phyloP scores from a whole-genome alignment of 208 protist genomes.

The Trypanosomatidae sp. region DNA sequence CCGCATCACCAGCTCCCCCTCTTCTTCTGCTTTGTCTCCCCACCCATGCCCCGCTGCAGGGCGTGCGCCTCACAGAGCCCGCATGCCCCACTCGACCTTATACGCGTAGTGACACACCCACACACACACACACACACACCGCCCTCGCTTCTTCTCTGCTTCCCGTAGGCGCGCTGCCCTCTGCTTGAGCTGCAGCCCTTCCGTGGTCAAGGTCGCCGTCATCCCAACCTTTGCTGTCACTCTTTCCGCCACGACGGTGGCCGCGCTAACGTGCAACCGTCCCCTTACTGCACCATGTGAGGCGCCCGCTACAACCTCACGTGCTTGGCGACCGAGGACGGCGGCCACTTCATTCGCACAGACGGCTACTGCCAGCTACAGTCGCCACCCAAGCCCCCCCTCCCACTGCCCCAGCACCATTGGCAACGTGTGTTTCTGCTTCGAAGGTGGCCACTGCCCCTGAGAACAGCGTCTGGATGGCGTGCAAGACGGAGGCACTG shows the following conservation, averaged over 20 bases:
- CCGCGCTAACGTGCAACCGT: not conserved
- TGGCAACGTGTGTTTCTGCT: not conserved
- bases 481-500: not conserved
- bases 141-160: not conserved
- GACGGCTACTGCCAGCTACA: not conserved
- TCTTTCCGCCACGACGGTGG: not conserved
- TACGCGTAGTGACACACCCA: not conserved
- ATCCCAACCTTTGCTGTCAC: not conserved
- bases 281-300: not conserved
- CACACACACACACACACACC: not conserved
- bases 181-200: not conserved
- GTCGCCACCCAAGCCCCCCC: not conserved
- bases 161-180: not conserved
- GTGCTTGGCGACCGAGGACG: not conserved
- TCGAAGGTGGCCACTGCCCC: not conserved
- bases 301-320: not conserved
- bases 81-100: not conserved
- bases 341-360: not conserved
- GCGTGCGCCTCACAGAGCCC: not conserved
- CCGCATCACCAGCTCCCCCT: not conserved
- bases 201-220: not conserved
- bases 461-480: not conserved
- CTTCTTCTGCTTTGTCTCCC: not conserved
- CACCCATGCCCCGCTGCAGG: not conserved
- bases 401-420: not conserved